Base-by-base conservation (phyloP, 1,284 basidiomycete genomes). In the Phylloboletellus chloephorus region DNA sequence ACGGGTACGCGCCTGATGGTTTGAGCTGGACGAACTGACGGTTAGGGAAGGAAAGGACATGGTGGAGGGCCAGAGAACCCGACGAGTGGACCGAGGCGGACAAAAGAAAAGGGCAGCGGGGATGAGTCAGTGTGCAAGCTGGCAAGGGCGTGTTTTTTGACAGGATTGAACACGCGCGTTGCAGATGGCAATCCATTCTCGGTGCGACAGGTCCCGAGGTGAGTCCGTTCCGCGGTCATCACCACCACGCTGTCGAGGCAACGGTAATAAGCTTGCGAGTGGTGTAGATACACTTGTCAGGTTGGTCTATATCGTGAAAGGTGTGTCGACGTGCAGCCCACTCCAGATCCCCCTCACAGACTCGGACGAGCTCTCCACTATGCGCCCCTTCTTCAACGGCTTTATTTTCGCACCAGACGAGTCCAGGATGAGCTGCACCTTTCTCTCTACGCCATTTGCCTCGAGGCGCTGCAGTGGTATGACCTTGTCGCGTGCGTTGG, bases 321-420 rank as follows among this genome's bases (percentile, higher is more conserved):
- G 76, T 36, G 71, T 67, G 52, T 78, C 74, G 48, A 81, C 79
- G 53, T 89, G 87, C 48, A 89, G 60, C 31, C 87, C 86, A 59
- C 82, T 86, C 88, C 87, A 90, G 50, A 91, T 87, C 40, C 88
- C 88, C 61, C 88, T 79, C 17, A 84, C 73, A 21, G 86, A 74
- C 65, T 88, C 84, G 38, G 82, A 81, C 30, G 75, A 78, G 57
- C 83, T 88, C 68, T 87, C 80, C 24, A 91, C 81, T 15, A 75
- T 72, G 47, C 78, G 72, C 17, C 82, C 71, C 54, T 74, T 63
- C 52, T 78, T 89, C 53, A 91, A 67, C 13, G 80, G 73, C 53
- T 79, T 81, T 47, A 92, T 89, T 65, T 88, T 88, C 34, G 80
- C 77, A 26, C 88, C 88, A 3, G 87, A 89, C 25, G 88, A 78